Base-by-base conservation (phyloP, 2,329 filamentous ascomycete species). In the Trichophyton verrucosum region DNA sequence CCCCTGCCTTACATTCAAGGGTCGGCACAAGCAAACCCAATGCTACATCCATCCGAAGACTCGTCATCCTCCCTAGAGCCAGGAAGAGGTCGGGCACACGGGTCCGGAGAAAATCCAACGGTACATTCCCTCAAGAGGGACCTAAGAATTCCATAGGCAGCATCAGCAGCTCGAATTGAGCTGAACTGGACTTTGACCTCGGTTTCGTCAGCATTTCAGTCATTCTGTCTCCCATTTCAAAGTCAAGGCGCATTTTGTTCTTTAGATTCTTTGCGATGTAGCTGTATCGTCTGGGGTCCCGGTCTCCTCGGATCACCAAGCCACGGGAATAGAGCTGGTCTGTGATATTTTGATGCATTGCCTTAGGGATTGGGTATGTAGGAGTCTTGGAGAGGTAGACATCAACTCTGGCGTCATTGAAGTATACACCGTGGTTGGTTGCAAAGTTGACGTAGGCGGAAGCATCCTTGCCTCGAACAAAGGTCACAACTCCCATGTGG, bases 401-500 rank as follows among this genome's bases (percentile, higher is more conserved):
- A 20, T 63, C 68, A 24, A 65, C 67, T 38, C 61, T 59, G 6
- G 59, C 60, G 5, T 63, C 51, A 3, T 68, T 63, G 30, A 70
- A 57, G 11, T 36, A 60, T 3, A 72, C 61, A 6, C 65, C 65
- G 2, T 62, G 53, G 8, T 62, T 64, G 5, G 60, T 47, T 1
- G 64, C 64, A 44, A 61, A 59, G 8, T 61, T 36, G 9, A 66
- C 33, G 49, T 72, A 72, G 2, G 60, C 57, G 11, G 62, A 17
- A 1, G 71, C 70, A 38, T 70, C 65, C 1, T 59, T 44, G 53
- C 72, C 65, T 3, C 58, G 61, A 15, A 71, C 58, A 56, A 73
- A 73, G 2, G 67, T 66, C 1, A 73, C 60, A 36, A 73, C 61
- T 4, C 67, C 71, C 2, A 69, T 72, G 53, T 68, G 68, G 24